Evolutionary conservation across 768 basidiomycete species (phyloP).

Genomic region (Tricholoma flavovirens): DNA sequence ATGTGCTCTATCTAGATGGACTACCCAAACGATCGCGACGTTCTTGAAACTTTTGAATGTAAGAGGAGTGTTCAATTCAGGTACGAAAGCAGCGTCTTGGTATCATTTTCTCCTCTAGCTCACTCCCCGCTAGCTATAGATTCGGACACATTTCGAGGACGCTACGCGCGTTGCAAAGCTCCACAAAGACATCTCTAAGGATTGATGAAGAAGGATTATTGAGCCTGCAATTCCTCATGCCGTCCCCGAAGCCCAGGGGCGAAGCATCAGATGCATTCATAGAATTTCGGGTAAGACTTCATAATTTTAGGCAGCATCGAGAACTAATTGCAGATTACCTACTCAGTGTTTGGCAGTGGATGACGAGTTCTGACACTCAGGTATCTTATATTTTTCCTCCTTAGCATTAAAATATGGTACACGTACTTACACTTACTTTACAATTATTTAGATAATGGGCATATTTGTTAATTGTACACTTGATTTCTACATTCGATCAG

Average conservation of each 20-base stretch:
- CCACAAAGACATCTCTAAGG: slow-evolving; percentile 83
- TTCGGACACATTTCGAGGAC: slow-evolving; percentile 72
- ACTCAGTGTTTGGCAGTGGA: slow-evolving; percentile 40
- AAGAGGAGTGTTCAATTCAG: slow-evolving; percentile 58
- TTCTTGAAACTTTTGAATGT: slow-evolving; percentile 89
- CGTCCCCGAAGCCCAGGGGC: slow-evolving; percentile 39
- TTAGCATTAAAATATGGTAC: background rate
- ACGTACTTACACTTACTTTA: too few relatives aligned
- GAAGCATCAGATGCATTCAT: slow-evolving; percentile 59
- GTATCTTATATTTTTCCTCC: background rate
- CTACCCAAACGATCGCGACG: slow-evolving; percentile 88
- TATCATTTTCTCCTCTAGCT: background rate
- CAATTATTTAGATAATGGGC: background rate
- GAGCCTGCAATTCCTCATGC: slow-evolving; percentile 89
- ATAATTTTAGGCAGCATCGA: background rate
- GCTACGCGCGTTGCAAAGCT: slow-evolving; percentile 70
- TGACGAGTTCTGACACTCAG: slow-evolving; percentile 20
- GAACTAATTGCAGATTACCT: background rate
- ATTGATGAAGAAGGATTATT: slow-evolving; percentile 80
- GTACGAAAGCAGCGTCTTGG: slow-evolving; percentile 29
- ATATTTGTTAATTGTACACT: background rate
- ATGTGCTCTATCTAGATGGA: slow-evolving; percentile 64
- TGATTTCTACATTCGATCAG: background rate
- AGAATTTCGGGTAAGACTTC: slow-evolving; percentile 72
- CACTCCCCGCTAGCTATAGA: slow-evolving; percentile 57